Percentiles rank a stretch among this genome's conserved stretches.
These are phyloP conservation scores for Phytophthora lateralis DNA, from an alignment of 352 stramenopile genomes.

Conservation along the genomic window DNA sequence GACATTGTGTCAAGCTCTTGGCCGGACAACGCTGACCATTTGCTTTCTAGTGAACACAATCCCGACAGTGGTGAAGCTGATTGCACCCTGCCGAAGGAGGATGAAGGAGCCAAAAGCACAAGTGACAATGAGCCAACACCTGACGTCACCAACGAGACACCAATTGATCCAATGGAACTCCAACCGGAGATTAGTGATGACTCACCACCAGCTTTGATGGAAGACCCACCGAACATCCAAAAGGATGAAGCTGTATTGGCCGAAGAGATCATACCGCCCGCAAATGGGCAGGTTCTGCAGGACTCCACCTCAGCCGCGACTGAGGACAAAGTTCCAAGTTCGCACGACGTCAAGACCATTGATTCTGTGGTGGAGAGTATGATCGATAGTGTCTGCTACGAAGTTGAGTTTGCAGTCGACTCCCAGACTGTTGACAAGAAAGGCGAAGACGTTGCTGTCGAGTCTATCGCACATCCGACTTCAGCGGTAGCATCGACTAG, in stretches of 20 bases:
- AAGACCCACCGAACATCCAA: not conserved
- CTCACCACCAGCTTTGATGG: not conserved
- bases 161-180: not conserved
- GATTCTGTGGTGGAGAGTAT: constrained; percentile 3
- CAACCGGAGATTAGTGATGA: not conserved
- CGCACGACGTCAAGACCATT: not conserved
- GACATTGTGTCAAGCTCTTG: not conserved
- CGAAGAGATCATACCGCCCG: not conserved
- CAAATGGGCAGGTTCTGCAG: too few relatives aligned
- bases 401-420: not conserved
- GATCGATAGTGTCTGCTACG: constrained; percentile 7
- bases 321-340: too few relatives aligned
- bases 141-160: not conserved
- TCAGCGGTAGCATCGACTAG: not conserved
- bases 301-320: too few relatives aligned
- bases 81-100: too few relatives aligned
- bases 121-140: not conserved
- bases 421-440: not conserved
- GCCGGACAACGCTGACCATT: not conserved
- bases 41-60: not conserved
- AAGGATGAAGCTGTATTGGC: not conserved
- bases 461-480: not conserved
- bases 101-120: not conserved
- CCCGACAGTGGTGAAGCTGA: too few relatives aligned
- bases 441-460: not conserved